Evolutionary conservation across 2,329 filamentous ascomycete species (phyloP).

Genomic region (Alternaria arborescens): DNA sequence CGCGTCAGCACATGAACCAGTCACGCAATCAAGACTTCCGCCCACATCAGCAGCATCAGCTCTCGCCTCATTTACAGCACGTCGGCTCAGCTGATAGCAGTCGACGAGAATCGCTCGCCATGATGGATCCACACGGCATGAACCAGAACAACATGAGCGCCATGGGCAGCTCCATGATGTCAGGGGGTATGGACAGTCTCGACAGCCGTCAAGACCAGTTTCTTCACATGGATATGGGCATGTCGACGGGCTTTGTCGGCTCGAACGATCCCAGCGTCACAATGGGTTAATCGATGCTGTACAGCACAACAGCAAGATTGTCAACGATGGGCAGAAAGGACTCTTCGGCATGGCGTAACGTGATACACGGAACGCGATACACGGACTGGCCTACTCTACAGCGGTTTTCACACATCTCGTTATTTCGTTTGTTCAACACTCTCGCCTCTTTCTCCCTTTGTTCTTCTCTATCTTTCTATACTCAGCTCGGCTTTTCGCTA

Average conservation of each 20-base stretch:
- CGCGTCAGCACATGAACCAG: slow-evolving; percentile 50
- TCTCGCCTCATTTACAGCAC: slow-evolving; percentile 36
- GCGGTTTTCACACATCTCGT: slow-evolving; percentile 6
- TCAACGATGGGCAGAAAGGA: slow-evolving; percentile 7
- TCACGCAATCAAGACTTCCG: slow-evolving; percentile 45
- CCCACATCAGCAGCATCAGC: slow-evolving; percentile 40
- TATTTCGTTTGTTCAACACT: slow-evolving; percentile 13
- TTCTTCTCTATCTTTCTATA: slow-evolving; percentile 1
- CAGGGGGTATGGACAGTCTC: slow-evolving; percentile 46
- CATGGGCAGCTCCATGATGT: slow-evolving; percentile 30
- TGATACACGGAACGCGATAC: slow-evolving; percentile 12
- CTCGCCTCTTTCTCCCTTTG: neutral
- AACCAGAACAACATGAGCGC: slow-evolving; percentile 23
- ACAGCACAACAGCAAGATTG: slow-evolving; percentile 6
- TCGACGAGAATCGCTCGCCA: slow-evolving; percentile 39
- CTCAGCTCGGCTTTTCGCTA: slow-evolving; percentile 8
- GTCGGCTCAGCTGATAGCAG: slow-evolving; percentile 45
- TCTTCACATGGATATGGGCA: slow-evolving; percentile 44
- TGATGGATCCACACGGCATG: slow-evolving; percentile 43
- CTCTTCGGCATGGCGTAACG: slow-evolving; percentile 15
- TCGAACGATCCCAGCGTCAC: slow-evolving; percentile 32
- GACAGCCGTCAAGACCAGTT: slow-evolving; percentile 45
- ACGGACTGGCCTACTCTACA: slow-evolving; percentile 5
- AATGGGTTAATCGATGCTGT: slow-evolving; percentile 24
- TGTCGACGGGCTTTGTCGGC: slow-evolving; percentile 40